Evolutionary conservation across 768 basidiomycete genomes (phyloP), one percentile per base, ranked within the genome.

Genomic region (Podaxis pistillaris): DNA sequence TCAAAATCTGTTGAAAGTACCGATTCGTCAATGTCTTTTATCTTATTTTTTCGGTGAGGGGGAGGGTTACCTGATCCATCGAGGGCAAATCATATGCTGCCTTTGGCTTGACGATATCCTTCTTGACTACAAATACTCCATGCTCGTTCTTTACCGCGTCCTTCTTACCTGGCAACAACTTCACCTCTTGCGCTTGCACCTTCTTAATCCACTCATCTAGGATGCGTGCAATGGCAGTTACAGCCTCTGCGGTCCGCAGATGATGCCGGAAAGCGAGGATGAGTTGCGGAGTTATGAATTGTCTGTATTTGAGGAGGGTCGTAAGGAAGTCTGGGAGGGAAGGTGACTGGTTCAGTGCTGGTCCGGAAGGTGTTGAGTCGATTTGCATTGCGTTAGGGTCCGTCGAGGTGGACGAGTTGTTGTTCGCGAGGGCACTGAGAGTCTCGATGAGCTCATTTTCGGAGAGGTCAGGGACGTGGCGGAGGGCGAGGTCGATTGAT

Each of bases 381-480:
- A 78, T 70, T 36, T 77, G 67, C 77, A 78, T 82, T 55, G 80
- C 78, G 60, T 79, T 69, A 3, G 76, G 79, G 71, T 79, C 46
- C 66, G 70, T 55, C 60, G 70, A 7, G 6, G 59, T 26, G 33
- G 22, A 17, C 41, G 73, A 77, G 62, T 83, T 76, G 17, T 70
- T 72, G 9, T 71, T 72, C 13, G 83, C 70, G 19, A 88, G 78
- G 13, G 71, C 66, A 50, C 75, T 76, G 2, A 91, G 76, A 2
- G 80, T 74, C 33, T 81, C 78, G 24, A 90, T 77, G 41, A 93
- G 70, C 64, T 91, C 87, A 15, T 76, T 68, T 71, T 93, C 91
- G 1, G 86, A 76, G 61, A 94, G 67, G 70, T 94, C 91, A 5
- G 76, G 68, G 19, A 93, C 85, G 47, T 1, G 69, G 74, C 2